Evolutionary conservation across 345 rosid genomes (phyloP).

Genomic region (Gossypium sturtianum): DNA sequence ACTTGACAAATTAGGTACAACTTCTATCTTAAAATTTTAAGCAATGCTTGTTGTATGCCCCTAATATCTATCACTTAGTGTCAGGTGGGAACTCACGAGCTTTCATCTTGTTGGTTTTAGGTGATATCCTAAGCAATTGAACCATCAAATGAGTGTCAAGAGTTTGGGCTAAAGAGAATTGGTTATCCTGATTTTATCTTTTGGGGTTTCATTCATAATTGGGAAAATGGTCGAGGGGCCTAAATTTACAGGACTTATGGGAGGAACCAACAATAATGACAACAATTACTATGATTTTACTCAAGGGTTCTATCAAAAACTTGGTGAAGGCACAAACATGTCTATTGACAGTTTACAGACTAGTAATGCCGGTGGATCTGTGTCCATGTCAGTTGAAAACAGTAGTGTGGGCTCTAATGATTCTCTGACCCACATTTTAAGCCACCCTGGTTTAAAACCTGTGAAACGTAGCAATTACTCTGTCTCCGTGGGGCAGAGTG

Average conservation of each 20-base stretch:
- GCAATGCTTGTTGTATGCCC: not conserved
- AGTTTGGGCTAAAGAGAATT: constrained; percentile 14
- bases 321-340: constrained; percentile 65
- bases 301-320: constrained; percentile 55
- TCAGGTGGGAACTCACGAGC: not conserved
- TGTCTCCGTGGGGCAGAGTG: constrained; percentile 48
- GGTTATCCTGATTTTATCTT: constrained; percentile 8
- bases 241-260: constrained; percentile 41
- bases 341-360: constrained; percentile 63
- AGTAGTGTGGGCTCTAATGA: constrained; percentile 68
- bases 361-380: constrained; percentile 57
- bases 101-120: not conserved
- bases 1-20: not conserved
- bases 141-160: constrained; percentile 17
- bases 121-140: constrained; percentile 1
- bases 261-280: constrained; percentile 40
- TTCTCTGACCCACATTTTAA: constrained; percentile 59
- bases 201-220: constrained; percentile 29
- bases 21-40: not conserved
- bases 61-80: not conserved
- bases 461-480: constrained; percentile 33
- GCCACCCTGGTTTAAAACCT: constrained; percentile 54
- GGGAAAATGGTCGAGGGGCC: constrained; percentile 57
- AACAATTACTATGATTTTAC: constrained; percentile 48
- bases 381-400: constrained; percentile 55